Conservation (phyloP, 139 green algal species). For the Chlorella sp. region DNA sequence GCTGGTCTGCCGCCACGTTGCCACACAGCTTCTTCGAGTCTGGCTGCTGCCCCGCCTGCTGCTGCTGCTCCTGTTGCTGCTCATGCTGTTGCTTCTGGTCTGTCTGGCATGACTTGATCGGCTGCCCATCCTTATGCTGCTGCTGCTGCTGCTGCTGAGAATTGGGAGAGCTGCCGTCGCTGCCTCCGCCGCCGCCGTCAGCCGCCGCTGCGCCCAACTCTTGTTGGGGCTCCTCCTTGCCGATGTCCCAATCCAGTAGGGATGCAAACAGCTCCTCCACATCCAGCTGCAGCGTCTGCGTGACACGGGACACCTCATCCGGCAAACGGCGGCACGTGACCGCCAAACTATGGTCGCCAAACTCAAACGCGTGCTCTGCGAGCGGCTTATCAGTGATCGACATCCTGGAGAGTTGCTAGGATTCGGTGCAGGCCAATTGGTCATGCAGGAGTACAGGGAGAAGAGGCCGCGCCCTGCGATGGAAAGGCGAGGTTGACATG, state of each 20-base stretch:
- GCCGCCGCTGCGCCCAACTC: neutral
- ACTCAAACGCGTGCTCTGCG: neutral
- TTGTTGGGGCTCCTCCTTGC: neutral
- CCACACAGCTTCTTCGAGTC: slow-evolving; percentile 29
- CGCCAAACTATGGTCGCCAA: neutral
- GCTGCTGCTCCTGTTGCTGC: neutral
- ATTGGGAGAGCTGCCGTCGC: too few species aligned
- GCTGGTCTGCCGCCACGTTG: slow-evolving; percentile 22
- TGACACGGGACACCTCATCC: slow-evolving; percentile 14
- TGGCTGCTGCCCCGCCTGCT: neutral
- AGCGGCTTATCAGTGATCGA: neutral
- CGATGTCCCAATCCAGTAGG: slow-evolving; percentile 21
- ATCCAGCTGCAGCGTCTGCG: slow-evolving; percentile 37
- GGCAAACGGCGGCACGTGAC: slow-evolving; percentile 24
- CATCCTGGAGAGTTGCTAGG: neutral
- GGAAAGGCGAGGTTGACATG: too few species aligned
- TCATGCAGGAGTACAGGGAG: neutral
- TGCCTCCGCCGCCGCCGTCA: neutral
- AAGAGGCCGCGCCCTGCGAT: neutral
- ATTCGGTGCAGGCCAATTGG: too few species aligned
- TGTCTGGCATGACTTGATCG: neutral
- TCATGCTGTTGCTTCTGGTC: neutral
- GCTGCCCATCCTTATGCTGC: neutral
- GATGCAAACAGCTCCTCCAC: slow-evolving; percentile 26
- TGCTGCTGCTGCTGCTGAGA: neutral